Evolutionary conservation across 306 rosid genomes (phyloP).

Genomic region (Astragalus membranaceus): DNA sequence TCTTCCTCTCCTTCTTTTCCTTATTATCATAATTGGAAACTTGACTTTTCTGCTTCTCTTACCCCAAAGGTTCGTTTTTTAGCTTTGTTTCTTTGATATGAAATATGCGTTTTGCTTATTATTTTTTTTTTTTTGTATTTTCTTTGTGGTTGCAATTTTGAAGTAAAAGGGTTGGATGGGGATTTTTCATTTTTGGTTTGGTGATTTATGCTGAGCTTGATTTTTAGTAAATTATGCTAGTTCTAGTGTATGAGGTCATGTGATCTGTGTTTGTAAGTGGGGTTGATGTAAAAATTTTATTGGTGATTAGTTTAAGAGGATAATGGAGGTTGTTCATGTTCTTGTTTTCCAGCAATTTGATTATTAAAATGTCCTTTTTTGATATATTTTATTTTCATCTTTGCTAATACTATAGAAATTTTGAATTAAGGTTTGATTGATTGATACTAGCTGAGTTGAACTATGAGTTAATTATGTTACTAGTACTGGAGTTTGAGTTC

Average conservation of each 20-base stretch:
- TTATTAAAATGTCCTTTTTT: neutral
- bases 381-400: neutral
- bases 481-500: neutral
- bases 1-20: constrained; percentile 67
- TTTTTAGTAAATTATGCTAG: neutral
- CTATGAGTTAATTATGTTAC: neutral
- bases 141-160: neutral
- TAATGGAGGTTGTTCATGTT: neutral
- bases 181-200: neutral
- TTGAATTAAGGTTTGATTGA: neutral
- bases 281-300: constrained; percentile 3
- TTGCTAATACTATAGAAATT: neutral
- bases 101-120: neutral
- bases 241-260: neutral
- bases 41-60: constrained; percentile 52
- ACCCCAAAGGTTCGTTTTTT: constrained; percentile 74
- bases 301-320: neutral
- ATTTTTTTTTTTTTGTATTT: neutral
- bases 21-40: constrained; percentile 73
- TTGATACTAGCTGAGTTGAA: neutral
- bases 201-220: neutral
- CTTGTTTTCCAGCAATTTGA: neutral
- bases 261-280: neutral
- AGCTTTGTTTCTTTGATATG: constrained; percentile 2
- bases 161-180: neutral